phyloP scores from a whole-genome alignment of 164 flowering plant species.

The Piper longum region DNA sequence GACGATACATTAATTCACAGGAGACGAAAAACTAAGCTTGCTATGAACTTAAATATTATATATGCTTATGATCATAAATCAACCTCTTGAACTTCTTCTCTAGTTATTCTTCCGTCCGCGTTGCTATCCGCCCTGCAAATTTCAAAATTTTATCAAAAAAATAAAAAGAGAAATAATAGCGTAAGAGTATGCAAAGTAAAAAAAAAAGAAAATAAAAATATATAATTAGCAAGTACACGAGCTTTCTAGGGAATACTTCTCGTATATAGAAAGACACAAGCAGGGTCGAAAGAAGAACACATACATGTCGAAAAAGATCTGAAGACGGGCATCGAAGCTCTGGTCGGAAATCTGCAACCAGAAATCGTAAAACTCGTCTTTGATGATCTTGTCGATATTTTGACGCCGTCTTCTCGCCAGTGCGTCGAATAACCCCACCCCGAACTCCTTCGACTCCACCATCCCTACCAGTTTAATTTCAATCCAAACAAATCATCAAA shows the following conservation, averaged over 20 bases:
- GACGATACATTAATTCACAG: neutral
- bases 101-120: constrained; percentile 82
- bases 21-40: too few species aligned
- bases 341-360: constrained; percentile 85
- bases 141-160: constrained; percentile 1
- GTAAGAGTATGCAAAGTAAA: neutral
- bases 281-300: constrained; percentile 1
- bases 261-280: neutral
- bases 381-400: constrained; percentile 35
- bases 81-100: constrained; percentile 89
- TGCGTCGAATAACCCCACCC: constrained; percentile 74
- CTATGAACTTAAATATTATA: too few species aligned
- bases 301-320: constrained; percentile 92
- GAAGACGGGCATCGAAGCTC: constrained; percentile 95
- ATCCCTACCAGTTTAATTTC: constrained; percentile 35
- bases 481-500: too few species aligned
- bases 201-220: neutral
- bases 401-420: constrained; percentile 55
- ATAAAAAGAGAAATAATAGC: neutral
- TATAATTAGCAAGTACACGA: too few species aligned
- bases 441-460: constrained; percentile 90
- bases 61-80: neutral
- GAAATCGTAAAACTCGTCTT: constrained; percentile 75
- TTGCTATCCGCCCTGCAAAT: constrained; percentile 82
- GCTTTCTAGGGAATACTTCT: too few species aligned